Conservation (phyloP, 768 basidiomycete genomes). For the Dacryopinax primogenitus region DNA sequence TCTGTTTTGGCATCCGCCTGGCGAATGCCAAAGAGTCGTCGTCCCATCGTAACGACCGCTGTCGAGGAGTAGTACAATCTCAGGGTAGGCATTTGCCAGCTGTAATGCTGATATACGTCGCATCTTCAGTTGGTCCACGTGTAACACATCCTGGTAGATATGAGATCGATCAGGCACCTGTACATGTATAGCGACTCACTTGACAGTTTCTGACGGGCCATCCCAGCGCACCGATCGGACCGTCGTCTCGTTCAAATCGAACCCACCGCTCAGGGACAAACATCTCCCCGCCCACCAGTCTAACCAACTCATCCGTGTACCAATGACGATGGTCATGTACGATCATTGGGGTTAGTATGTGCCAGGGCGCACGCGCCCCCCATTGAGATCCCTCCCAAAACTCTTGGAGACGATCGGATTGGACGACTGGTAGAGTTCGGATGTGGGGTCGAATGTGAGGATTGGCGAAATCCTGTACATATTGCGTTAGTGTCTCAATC, state of each 20-base stretch:
- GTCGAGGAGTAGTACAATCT: neutral
- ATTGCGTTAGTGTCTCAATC: neutral
- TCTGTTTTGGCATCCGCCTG: slow-evolving; percentile 11
- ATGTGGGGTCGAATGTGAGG: neutral
- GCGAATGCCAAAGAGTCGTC: neutral
- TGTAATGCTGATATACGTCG: no score
- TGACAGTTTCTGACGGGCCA: neutral
- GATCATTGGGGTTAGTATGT: neutral
- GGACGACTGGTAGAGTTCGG: neutral
- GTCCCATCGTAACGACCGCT: neutral
- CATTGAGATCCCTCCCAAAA: neutral
- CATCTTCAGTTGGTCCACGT: no score
- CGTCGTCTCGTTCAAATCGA: neutral
- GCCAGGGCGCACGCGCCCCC: neutral
- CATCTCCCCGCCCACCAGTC: neutral
- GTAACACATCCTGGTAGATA: no score
- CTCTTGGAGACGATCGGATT: neutral
- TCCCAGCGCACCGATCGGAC: neutral
- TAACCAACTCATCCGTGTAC: neutral
- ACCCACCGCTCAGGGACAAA: neutral
- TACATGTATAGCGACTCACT: no score
- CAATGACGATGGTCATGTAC: neutral
- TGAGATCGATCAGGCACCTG: no score
- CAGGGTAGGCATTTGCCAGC: neutral
- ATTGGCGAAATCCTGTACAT: neutral